Evolutionary conservation across 352 stramenopile genomes (phyloP), one percentile per base, ranked within the genome.

Genomic region (Pythium aristosporum): DNA sequence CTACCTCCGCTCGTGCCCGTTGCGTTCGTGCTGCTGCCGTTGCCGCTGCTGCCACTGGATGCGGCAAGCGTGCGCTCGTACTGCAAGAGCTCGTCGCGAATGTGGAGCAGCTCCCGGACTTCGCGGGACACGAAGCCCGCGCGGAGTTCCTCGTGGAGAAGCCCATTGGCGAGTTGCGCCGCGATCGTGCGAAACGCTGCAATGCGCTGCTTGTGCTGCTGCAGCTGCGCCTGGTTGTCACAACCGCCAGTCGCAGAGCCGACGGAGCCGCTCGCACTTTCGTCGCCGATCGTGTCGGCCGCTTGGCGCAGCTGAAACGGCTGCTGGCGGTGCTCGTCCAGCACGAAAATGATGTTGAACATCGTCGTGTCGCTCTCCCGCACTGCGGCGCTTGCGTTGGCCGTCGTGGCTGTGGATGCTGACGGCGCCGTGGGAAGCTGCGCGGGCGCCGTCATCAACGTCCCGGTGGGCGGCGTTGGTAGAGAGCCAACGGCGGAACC

Each of bases 321-420:
- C 44, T 63, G 57, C 47, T 69, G 63, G 43, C 72, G 68, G 37
- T 68, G 70, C 57, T 89, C 81, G 47, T 88, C 78, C 36, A 96
- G 64, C 23, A 78, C 87, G 46, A 96, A 95, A 58, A 96, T 92
- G 52, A 96, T 69, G 63, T 94, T 95, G 55, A 95, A 95, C 86
- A 95, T 95, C 37, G 82, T 93, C 32, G 82, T 92, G 44, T 95
- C 86, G 42, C 75, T 88, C 28, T 74, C 64, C 58, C 20, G 52
- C 46, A 34, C 20, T 12, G 46, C 15, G n/a, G 46, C 39, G 7
- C 39, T 46, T 21, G 51, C n/a, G 51, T 16, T 44, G 6, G 39
- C n/a, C n/a, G 25, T 50, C 37, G 48, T 37, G 9, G 49, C 21
- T 23, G 59, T 23, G 41, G 43, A 49, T 25, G 37, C 8, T 25